Evolutionary conservation across 2,329 filamentous ascomycete genomes (phyloP), one percentile per base, ranked within the genome.

Genomic region (Onygenales sp.): DNA sequence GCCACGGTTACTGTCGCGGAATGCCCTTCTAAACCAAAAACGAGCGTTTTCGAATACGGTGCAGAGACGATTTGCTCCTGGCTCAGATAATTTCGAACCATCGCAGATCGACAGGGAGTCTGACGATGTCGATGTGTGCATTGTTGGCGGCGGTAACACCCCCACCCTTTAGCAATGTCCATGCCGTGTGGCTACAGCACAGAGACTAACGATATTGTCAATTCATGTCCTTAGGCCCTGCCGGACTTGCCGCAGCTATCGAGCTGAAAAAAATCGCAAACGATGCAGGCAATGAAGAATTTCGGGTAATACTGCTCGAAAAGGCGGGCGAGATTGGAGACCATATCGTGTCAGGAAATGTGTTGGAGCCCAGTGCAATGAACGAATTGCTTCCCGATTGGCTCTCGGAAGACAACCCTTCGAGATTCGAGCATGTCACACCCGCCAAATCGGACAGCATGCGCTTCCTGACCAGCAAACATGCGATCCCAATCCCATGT

Each of bases 301-400:
- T 98, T 68, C 81, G 93, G 36, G 92, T 98, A 9, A 75, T 98
- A 54, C 75, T 98, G 39, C 77, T 98, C 55, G 93, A 98, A 69
- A 98, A 98, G 74, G 90, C 93, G 2, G 89, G 91, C 58, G 93
- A 98, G 69, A 75, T 98, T 55, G 93, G 93, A 51, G 91, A 91
- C 32, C 93, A 98, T 70, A 95, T 95, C 58, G 79, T 98, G 39
- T 97, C 92, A 14, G 93, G 93, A 55, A 95, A 95, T 64, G 93
- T 98, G 47, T 86, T 98, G 60, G 84, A 98, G 70, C 92, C 93
- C 2, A 84, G 83, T 35, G 87, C 91, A 2, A 81, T 98, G 63
- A 82, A 93, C 61, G 92, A 97, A 71, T 80, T 98, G 51, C 78
- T 98, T 46, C 93, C 93, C 45, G 86, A 96, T 75, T 98, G 93